These are phyloP conservation scores for Parastagonospora nodorum DNA, from an alignment of 2,329 filamentous ascomycete genomes.

Conservation along the genomic window DNA sequence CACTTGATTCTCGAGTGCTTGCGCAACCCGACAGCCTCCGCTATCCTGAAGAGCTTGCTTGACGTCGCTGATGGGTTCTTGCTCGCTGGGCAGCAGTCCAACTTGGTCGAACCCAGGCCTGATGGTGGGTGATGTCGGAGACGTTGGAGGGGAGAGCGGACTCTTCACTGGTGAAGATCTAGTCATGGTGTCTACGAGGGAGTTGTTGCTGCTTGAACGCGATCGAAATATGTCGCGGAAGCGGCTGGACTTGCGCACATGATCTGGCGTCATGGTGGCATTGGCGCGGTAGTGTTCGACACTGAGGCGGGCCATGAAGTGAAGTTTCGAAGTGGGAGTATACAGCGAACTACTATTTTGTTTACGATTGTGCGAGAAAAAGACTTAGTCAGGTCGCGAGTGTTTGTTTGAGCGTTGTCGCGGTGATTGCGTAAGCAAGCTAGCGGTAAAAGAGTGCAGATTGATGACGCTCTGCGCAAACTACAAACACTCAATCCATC, in stretches of 20 bases:
- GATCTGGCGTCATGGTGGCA: constrained; percentile 6
- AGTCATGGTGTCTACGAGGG: not conserved
- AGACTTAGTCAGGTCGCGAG: not conserved
- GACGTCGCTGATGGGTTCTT: not conserved
- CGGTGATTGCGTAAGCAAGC: constrained; percentile 1
- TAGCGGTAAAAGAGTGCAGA: not conserved
- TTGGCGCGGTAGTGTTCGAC: constrained; percentile 11
- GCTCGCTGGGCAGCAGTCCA: constrained; percentile 12
- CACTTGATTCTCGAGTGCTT: not conserved
- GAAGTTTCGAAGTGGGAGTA: not conserved
- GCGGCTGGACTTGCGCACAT: constrained; percentile 8
- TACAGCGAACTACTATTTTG: no score
- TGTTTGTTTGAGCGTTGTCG: constrained; percentile 1
- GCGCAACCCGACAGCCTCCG: not conserved
- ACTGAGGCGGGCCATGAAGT: constrained; percentile 14
- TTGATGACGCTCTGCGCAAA: no score
- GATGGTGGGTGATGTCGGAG: constrained; percentile 4
- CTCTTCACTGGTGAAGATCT: not conserved
- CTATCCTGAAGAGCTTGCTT: not conserved
- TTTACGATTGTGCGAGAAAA: not conserved
- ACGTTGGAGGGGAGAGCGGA: not conserved
- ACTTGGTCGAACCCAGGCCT: constrained; percentile 11
- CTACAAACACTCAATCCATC: no score
- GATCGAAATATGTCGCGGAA: constrained; percentile 15
- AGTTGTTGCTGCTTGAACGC: not conserved